Conservation (phyloP, 306 rosid genomes). For the Medicago arabica region DNA sequence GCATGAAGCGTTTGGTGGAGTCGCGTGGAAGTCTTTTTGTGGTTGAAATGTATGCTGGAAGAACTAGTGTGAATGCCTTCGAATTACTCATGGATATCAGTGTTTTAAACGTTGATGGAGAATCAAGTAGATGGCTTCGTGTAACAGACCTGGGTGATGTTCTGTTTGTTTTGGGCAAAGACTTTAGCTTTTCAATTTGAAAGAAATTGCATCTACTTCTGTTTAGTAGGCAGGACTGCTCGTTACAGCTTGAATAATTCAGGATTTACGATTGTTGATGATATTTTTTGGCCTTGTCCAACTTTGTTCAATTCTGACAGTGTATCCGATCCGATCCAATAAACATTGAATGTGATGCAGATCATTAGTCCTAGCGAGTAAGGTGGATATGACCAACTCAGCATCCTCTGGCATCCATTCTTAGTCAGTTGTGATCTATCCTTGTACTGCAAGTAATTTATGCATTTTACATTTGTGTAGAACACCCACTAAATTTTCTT, state of each 20-base stretch:
- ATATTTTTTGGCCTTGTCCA: not conserved
- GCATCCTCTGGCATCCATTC: too few species aligned
- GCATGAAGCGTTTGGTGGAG: slow-evolving; percentile 48
- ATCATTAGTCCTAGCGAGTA: too few species aligned
- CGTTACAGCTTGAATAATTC: not conserved
- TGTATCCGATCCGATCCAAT: too few species aligned
- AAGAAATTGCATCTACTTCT: not conserved
- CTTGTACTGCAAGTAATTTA: too few species aligned
- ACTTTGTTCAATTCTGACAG: not conserved
- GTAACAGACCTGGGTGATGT: not conserved
- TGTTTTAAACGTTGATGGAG: not conserved
- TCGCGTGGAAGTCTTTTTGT: slow-evolving; percentile 49
- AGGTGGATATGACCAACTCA: too few species aligned
- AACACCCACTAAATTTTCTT: too few species aligned
- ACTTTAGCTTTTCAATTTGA: not conserved
- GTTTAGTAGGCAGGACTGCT: too few species aligned
- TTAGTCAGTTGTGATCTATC: too few species aligned
- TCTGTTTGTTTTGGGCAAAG: too few species aligned
- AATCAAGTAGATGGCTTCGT: not conserved
- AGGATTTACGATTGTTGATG: not conserved
- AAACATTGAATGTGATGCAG: too few species aligned
- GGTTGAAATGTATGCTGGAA: slow-evolving; percentile 40
- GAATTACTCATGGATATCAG: not conserved
- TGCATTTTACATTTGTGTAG: too few species aligned
- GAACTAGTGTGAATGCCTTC: not conserved